These are phyloP conservation scores for Sugiyamaella chiloensis DNA, from an alignment of 805 yeast genomes.

Conservation along the genomic window DNA sequence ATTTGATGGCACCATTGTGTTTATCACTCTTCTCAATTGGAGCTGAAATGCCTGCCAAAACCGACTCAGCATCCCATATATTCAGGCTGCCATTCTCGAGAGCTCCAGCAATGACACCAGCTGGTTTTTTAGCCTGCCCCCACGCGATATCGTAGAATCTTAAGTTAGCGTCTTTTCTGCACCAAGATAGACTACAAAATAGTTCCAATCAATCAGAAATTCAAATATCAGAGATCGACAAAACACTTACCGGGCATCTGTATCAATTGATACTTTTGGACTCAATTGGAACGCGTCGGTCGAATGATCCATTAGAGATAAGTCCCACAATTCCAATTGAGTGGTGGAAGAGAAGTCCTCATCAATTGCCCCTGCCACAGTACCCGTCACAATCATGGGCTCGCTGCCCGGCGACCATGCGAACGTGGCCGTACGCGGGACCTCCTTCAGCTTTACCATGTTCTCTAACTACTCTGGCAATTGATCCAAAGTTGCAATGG, in stretches of 20 bases:
- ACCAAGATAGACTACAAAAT: slow-evolving; percentile 18
- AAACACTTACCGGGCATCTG: slow-evolving; percentile 46
- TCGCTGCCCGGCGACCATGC: slow-evolving; percentile 79
- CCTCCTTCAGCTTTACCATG: slow-evolving; percentile 83
- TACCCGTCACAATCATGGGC: slow-evolving; percentile 84
- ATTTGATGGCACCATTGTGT: slow-evolving; percentile 68
- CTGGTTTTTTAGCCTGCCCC: slow-evolving; percentile 56
- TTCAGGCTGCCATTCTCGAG: slow-evolving; percentile 78
- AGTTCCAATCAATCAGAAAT: slow-evolving; percentile 4
- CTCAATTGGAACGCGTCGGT: slow-evolving; percentile 30
- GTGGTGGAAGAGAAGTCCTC: slow-evolving; percentile 79
- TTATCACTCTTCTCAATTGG: slow-evolving; percentile 51
- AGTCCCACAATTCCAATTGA: slow-evolving; percentile 74
- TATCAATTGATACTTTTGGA: slow-evolving; percentile 45
- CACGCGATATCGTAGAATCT: slow-evolving; percentile 78
- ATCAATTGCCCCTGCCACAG: slow-evolving; percentile 95
- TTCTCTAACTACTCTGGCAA: slow-evolving; percentile 1
- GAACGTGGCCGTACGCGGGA: slow-evolving; percentile 84
- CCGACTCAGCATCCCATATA: slow-evolving; percentile 64
- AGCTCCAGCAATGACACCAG: slow-evolving; percentile 77
- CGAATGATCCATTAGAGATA: slow-evolving; percentile 39
- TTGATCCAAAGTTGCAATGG: neutral
- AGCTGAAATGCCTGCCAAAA: slow-evolving; percentile 43
- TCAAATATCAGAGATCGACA: too few relatives aligned
- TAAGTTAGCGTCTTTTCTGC: neutral